phyloP scores from a whole-genome alignment of 345 rosid genomes.

The Rhodamnia rubescens region DNA sequence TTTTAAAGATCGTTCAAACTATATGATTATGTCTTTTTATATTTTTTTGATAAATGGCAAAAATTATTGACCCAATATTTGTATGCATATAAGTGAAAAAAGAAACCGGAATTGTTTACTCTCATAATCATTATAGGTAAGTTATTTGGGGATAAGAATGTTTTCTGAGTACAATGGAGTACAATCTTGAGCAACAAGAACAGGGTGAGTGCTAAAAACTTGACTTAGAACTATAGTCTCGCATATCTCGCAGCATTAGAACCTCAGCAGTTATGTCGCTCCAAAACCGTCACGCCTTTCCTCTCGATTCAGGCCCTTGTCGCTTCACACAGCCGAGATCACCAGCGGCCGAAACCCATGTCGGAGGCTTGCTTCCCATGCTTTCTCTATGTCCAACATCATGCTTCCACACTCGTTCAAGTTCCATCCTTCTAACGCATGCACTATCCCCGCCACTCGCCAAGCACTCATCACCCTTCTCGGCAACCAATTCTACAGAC shows the following conservation, averaged over 20 bases:
- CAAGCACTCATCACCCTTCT: slow-evolving; percentile 51
- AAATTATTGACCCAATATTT: too few species aligned
- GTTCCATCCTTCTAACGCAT: slow-evolving; percentile 13
- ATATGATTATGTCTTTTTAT: too few species aligned
- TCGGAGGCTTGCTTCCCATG: slow-evolving; percentile 38
- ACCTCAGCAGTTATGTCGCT: background rate
- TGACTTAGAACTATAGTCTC: background rate
- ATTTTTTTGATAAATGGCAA: too few species aligned
- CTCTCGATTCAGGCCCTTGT: background rate
- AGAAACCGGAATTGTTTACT: background rate
- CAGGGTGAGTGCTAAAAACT: background rate
- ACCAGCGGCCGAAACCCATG: slow-evolving; percentile 41
- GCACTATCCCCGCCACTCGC: slow-evolving; percentile 45
- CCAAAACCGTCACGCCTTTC: background rate
- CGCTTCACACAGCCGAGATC: background rate
- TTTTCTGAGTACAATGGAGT: background rate
- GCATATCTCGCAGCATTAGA: background rate
- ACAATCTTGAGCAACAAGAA: background rate
- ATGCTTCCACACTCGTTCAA: slow-evolving; percentile 32
- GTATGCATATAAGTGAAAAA: too few species aligned
- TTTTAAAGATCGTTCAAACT: too few species aligned
- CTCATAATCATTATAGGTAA: background rate
- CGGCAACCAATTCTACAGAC: slow-evolving; percentile 46
- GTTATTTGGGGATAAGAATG: background rate
- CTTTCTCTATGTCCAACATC: background rate